These are phyloP conservation scores for Leishmania major DNA, from an alignment of 208 protist species.

Conservation along the genomic window DNA sequence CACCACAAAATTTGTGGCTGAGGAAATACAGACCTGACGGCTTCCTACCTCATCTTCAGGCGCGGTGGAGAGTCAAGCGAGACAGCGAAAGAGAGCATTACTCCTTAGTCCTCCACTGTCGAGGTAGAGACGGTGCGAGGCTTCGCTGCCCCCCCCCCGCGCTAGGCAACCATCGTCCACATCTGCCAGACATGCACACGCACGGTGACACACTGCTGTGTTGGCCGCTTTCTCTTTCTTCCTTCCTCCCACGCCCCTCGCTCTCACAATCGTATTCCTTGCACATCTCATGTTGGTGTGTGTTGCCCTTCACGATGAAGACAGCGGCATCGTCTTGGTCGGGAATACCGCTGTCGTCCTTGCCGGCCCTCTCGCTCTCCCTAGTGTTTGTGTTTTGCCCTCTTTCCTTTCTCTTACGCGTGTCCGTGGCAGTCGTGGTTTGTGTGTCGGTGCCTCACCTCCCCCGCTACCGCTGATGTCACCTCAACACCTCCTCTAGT, in stretches of 20 bases:
- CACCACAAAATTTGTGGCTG: constrained; percentile 72
- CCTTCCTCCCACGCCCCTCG: background rate
- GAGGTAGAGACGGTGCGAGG: background rate
- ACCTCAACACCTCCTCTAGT: background rate
- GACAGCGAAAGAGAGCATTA: background rate
- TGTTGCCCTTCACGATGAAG: background rate
- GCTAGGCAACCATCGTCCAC: background rate
- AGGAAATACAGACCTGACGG: constrained; percentile 17
- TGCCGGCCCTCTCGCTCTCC: background rate
- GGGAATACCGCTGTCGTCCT: no score
- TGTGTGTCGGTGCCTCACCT: background rate
- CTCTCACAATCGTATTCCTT: background rate
- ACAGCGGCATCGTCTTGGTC: no score
- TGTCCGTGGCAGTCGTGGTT: background rate
- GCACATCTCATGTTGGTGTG: background rate
- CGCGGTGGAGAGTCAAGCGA: no score
- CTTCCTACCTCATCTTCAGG: background rate
- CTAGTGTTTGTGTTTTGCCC: background rate
- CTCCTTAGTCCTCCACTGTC: background rate
- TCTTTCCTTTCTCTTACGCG: background rate
- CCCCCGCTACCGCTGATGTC: no score
- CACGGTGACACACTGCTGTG: no score
- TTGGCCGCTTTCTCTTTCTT: background rate
- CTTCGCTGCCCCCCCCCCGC: background rate
- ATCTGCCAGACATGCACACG: background rate